These are phyloP conservation scores for Colletotrichum gloeosporioides DNA, from an alignment of 2,329 filamentous ascomycete species.

Conservation along the genomic window DNA sequence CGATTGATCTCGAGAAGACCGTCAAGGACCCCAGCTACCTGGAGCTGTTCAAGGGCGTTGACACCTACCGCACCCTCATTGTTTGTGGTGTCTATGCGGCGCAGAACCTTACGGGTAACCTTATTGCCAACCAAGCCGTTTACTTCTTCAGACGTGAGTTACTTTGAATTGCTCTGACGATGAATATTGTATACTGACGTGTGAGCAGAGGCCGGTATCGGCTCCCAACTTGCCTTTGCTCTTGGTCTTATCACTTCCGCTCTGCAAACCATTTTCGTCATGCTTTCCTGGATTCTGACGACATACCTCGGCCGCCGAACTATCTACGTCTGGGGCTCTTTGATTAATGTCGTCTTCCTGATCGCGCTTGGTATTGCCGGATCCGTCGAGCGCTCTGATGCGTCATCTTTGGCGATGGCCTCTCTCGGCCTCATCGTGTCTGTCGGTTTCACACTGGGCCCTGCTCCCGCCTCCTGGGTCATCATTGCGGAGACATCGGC, in stretches of 20 bases:
- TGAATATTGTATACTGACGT: constrained; percentile 12
- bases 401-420: constrained; percentile 60
- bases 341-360: constrained; percentile 58
- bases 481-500: constrained; percentile 72
- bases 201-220: constrained; percentile 63
- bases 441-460: constrained; percentile 66
- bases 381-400: constrained; percentile 42
- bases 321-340: constrained; percentile 68
- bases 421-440: constrained; percentile 69
- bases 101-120: constrained; percentile 67
- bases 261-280: constrained; percentile 66
- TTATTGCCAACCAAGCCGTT: constrained; percentile 67
- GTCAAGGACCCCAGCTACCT: constrained; percentile 50
- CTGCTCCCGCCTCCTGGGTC: constrained; percentile 69
- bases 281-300: constrained; percentile 72
- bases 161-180: neutral
- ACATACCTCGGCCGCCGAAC: constrained; percentile 67
- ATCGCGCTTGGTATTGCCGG: constrained; percentile 64
- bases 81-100: constrained; percentile 62
- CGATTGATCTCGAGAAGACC: constrained; percentile 57
- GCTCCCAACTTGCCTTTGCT: constrained; percentile 59
- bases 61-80: constrained; percentile 58
- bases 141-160: constrained; percentile 63
- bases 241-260: constrained; percentile 69
- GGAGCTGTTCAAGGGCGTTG: constrained; percentile 61